phyloP scores from a whole-genome alignment of 2,329 filamentous ascomycete species.

The Paramyrothecium sp. region DNA sequence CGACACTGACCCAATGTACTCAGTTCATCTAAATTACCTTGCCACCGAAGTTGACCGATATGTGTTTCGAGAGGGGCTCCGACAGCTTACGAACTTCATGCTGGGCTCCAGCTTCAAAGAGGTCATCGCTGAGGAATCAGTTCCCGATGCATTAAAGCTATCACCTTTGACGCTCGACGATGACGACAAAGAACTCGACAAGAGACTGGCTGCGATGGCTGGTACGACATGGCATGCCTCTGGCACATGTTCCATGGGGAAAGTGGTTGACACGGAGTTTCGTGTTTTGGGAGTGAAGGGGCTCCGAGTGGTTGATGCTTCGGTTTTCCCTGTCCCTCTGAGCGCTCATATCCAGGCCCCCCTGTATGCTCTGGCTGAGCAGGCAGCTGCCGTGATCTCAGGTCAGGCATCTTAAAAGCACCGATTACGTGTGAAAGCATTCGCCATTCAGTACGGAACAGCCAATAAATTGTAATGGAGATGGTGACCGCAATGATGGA shows the following conservation, averaged over 20 bases:
- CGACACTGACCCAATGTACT: not conserved
- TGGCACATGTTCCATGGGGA: constrained; percentile 53
- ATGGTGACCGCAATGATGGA: no score
- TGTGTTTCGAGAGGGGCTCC: constrained; percentile 17
- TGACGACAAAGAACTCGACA: constrained; percentile 16
- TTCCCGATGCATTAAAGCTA: constrained; percentile 10
- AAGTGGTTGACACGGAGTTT: constrained; percentile 55
- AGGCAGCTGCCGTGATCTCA: constrained; percentile 27
- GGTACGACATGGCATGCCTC: constrained; percentile 52
- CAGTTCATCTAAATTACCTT: constrained; percentile 20
- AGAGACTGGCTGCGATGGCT: constrained; percentile 15
- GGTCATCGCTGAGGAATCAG: constrained; percentile 16
- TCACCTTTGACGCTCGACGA: constrained; percentile 14
- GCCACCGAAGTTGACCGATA: constrained; percentile 20
- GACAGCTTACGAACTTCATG: constrained; percentile 19
- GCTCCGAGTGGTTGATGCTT: constrained; percentile 31
- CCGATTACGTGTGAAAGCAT: no score
- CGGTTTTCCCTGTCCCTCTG: constrained; percentile 27
- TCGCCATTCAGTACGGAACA: no score
- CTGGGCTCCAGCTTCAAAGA: constrained; percentile 14
- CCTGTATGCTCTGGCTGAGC: constrained; percentile 32
- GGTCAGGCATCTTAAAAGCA: no score
- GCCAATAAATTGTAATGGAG: no score
- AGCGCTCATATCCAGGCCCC: constrained; percentile 27
- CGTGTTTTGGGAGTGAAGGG: constrained; percentile 42